phyloP scores from a whole-genome alignment of 2,329 filamentous ascomycete species.

The Beauveria asiatica region DNA sequence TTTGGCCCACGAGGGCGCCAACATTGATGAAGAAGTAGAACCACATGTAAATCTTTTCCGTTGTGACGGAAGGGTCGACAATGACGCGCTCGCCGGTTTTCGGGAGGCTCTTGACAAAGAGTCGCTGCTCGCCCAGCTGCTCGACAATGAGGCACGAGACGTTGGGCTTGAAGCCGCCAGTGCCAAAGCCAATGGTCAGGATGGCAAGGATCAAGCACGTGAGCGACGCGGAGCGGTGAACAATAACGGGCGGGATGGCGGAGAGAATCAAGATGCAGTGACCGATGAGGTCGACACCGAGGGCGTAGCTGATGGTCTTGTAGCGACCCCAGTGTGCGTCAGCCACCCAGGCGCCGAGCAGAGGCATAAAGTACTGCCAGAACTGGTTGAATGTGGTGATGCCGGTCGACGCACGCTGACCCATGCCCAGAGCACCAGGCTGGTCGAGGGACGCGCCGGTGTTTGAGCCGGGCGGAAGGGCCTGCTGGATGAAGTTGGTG shows the following conservation, averaged over 20 bases:
- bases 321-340: conserved; percentile 59
- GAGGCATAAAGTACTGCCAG: conserved; percentile 52
- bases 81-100: conserved; percentile 53
- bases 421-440: conserved; percentile 48
- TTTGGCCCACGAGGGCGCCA: conserved; percentile 54
- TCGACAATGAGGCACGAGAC: conserved; percentile 60
- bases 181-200: conserved; percentile 47
- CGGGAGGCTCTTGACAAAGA: conserved; percentile 40
- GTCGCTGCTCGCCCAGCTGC: conserved; percentile 49
- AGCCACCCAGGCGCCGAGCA: conserved; percentile 42
- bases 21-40: conserved; percentile 69
- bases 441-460: conserved; percentile 41
- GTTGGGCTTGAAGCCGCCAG: conserved; percentile 69
- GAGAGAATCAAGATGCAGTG: conserved; percentile 59
- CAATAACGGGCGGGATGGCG: conserved; percentile 54
- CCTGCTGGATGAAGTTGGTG: conserved; percentile 56
- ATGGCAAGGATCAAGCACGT: conserved; percentile 56
- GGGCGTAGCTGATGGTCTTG: conserved; percentile 57
- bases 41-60: conserved; percentile 56
- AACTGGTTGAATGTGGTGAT: conserved; percentile 44
- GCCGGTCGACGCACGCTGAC: conserved; percentile 42
- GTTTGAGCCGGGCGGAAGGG: conserved; percentile 43
- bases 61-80: conserved; percentile 54
- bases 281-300: conserved; percentile 54
- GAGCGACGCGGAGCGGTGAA: conserved; percentile 45